Evolutionary conservation across 768 basidiomycete species (phyloP).

Genomic region (Podaxis sp.): DNA sequence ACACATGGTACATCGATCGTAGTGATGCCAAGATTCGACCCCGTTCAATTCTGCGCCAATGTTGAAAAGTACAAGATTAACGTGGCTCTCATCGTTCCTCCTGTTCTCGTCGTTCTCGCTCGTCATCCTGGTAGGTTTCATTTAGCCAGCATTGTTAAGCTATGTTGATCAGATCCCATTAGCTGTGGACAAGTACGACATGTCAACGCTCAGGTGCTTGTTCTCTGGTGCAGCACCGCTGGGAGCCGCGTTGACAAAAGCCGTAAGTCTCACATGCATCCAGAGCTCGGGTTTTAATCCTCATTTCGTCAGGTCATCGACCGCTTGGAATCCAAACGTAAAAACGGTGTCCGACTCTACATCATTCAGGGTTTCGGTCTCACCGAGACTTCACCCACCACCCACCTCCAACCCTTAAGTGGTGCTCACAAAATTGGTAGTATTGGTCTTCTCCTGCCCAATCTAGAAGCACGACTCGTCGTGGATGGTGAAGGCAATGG

Average conservation of each 20-base stretch:
- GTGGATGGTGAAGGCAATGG: constrained; percentile 53
- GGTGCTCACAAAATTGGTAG: constrained; percentile 54
- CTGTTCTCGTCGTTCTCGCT: constrained; percentile 73
- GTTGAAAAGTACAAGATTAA: constrained; percentile 67
- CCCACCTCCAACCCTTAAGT: constrained; percentile 46
- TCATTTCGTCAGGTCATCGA: constrained; percentile 26
- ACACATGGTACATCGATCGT: constrained; percentile 44
- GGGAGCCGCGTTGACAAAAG: constrained; percentile 53
- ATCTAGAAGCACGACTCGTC: constrained; percentile 72
- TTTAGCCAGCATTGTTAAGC: neutral
- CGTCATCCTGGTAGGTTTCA: constrained; percentile 60
- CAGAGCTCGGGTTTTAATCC: neutral
- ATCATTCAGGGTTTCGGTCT: constrained; percentile 70
- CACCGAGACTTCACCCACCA: constrained; percentile 78
- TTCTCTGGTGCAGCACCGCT: constrained; percentile 82
- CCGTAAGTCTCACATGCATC: constrained; percentile 25
- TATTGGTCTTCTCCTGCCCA: constrained; percentile 67
- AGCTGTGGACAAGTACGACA: constrained; percentile 66
- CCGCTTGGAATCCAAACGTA: constrained; percentile 31
- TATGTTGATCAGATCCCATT: neutral
- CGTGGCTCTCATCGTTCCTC: constrained; percentile 63
- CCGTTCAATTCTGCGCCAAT: constrained; percentile 55
- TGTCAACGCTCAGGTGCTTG: constrained; percentile 52
- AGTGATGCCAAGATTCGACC: constrained; percentile 69
- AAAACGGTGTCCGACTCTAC: constrained; percentile 33